Evolutionary conservation across 148 eudicot genomes (phyloP), one percentile per base, ranked within the genome.

Genomic region (Camellia granthamiana): DNA sequence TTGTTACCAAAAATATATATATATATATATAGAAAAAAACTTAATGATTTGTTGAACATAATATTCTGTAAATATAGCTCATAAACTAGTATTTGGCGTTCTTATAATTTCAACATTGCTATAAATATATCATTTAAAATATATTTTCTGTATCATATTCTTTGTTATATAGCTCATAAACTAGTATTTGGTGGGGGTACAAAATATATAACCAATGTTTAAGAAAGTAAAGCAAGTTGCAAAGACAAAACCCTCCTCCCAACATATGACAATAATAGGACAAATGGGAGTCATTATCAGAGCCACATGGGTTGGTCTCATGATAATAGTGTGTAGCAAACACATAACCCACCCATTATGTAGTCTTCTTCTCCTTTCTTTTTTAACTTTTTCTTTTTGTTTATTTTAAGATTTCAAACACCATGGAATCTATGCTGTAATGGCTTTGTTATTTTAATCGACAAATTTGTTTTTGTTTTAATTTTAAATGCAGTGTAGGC

Each of bases 201-300:
- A 30, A 3, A 10, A 18, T 7, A 72, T 14, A 54, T 21, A 52
- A 73, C 44, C 60, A 46, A 52, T 52, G 61, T 30, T 11, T 54
- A 51, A 14, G 18, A 44, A 2, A 30, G 9, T 9, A 64, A 64
- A 21, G 42, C 69, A 73, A 21, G 61, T 54, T 54, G 76, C 10
- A 73, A 73, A 54, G 23, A 5, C 30, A 71, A 16, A 49, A 38
- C 4, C 41, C 58, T n/a, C 21, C 14, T 1, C 38, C 38, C 38
- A 30, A 30, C 41, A 44, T 71, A 49, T 73, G 76, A 73, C 54
- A 73, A 73, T 54, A 54, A 73, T 19, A 73, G 61, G 76, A 73
- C 76, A 73, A 73, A 3, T 13, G 1, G 60, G 0, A 14, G 76
- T 73, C 61, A 73, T 73, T 19, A 52, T 73, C 76, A 54, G 38